These are phyloP conservation scores for Epichloe aotearoae DNA, from an alignment of 2,329 filamentous ascomycete genomes.

Conservation along the genomic window DNA sequence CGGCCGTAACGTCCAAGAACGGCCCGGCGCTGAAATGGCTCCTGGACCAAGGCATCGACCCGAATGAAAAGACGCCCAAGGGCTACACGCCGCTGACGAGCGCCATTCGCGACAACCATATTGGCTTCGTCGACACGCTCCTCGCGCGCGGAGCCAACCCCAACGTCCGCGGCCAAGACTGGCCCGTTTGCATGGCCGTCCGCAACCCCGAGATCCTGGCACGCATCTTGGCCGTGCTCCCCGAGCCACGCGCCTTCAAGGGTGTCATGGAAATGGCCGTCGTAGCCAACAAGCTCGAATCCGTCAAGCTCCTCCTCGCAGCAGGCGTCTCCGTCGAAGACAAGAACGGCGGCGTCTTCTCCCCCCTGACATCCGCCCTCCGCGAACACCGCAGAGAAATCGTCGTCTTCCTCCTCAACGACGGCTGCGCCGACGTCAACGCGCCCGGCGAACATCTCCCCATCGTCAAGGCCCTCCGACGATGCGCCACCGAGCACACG, in stretches of 20 bases:
- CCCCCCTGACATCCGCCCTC: constrained; percentile 54
- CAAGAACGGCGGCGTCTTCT: constrained; percentile 61
- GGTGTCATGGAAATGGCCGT: constrained; percentile 57
- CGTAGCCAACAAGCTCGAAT: constrained; percentile 51
- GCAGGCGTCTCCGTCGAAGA: constrained; percentile 57
- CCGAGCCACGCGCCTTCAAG: constrained; percentile 48
- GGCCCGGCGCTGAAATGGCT: constrained; percentile 47
- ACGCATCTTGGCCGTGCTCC: constrained; percentile 41
- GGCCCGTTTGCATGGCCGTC: constrained; percentile 59
- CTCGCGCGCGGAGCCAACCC: constrained; percentile 47
- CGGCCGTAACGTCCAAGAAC: constrained; percentile 48
- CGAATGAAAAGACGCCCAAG: constrained; percentile 44
- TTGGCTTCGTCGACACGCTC: constrained; percentile 46
- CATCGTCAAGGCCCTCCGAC: constrained; percentile 54
- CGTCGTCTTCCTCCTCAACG: constrained; percentile 45
- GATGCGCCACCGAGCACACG: constrained; percentile 40
- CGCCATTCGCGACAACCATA: constrained; percentile 46
- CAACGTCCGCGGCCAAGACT: constrained; percentile 51
- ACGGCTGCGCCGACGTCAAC: constrained; percentile 51
- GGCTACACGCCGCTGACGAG: constrained; percentile 52
- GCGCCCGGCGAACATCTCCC: constrained; percentile 57
- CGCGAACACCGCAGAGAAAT: constrained; percentile 50
- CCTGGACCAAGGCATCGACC: constrained; percentile 43
- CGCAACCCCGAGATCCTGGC: constrained; percentile 45
- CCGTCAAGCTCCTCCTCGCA: constrained; percentile 49